phyloP scores from a whole-genome alignment of 805 yeast genomes.

The Myxozyma kluyveri region DNA sequence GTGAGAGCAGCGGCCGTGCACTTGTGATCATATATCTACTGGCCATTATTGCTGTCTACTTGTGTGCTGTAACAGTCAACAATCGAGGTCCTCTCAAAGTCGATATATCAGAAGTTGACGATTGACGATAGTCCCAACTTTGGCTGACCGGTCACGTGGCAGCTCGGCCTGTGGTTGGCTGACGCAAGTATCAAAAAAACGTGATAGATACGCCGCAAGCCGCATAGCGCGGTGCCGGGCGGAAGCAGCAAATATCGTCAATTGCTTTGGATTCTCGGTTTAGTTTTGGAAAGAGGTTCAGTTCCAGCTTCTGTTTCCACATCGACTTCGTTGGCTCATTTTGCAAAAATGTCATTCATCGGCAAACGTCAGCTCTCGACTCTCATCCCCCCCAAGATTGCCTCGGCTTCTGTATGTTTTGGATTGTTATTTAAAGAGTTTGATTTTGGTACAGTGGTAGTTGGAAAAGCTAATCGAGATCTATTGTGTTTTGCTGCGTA shows the following conservation, averaged over 20 bases:
- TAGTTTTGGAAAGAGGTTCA: too few relatives aligned
- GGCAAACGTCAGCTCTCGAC: constrained; percentile 91
- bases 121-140: background rate
- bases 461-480: too few relatives aligned
- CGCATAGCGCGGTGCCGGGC: background rate
- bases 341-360: constrained; percentile 66
- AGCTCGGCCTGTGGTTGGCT: constrained; percentile 20
- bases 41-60: too few relatives aligned
- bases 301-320: background rate
- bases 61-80: too few relatives aligned
- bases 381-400: constrained; percentile 97
- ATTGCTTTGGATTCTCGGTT: too few relatives aligned
- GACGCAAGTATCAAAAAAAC: constrained; percentile 1
- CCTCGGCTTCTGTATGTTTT: constrained; percentile 79
- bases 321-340: background rate
- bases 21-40: constrained; percentile 7
- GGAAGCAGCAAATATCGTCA: background rate
- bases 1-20: constrained; percentile 7
- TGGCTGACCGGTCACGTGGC: background rate
- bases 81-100: too few relatives aligned
- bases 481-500: too few relatives aligned
- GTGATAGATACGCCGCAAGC: constrained; percentile 2
- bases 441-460: too few relatives aligned
- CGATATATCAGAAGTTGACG: too few relatives aligned
- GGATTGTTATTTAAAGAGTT: background rate